Evolutionary conservation across 192 early-diverging fungal genomes (phyloP).

Genomic region (Coemansia sp.): DNA sequence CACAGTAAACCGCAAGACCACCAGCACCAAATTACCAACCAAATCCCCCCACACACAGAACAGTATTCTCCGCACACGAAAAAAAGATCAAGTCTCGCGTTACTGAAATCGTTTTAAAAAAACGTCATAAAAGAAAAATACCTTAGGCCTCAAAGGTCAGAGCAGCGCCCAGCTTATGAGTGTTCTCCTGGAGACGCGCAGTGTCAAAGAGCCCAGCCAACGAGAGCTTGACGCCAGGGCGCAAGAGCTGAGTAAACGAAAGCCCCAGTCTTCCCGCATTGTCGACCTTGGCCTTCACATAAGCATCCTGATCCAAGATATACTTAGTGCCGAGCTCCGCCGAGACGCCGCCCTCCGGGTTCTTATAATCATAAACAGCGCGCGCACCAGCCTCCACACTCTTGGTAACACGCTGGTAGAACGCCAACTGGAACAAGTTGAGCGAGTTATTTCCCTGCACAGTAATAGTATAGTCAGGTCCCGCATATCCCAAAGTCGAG

Average conservation of each 20-base stretch:
- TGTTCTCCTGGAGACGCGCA: conserved; percentile 87
- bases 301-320: conserved; percentile 82
- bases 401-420: conserved; percentile 93
- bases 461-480: conserved; percentile 83
- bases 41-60: neutral
- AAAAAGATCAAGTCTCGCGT: neutral
- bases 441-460: conserved; percentile 91
- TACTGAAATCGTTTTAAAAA: neutral
- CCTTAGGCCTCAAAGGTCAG: conserved; percentile 87
- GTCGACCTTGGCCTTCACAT: conserved; percentile 86
- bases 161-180: conserved; percentile 91
- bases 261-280: conserved; percentile 86
- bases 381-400: conserved; percentile 94
- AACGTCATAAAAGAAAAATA: neutral
- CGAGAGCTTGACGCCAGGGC: conserved; percentile 91
- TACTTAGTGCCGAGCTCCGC: conserved; percentile 96
- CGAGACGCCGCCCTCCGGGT: conserved; percentile 66
- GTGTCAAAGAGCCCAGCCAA: conserved; percentile 94
- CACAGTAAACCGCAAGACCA: neutral
- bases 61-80: neutral
- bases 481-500: conserved; percentile 81
- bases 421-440: conserved; percentile 84
- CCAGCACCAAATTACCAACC: neutral
- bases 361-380: conserved; percentile 86
- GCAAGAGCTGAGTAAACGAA: conserved; percentile 89